These are phyloP conservation scores for Acacia acuminata DNA, from an alignment of 306 rosid species.

Conservation along the genomic window DNA sequence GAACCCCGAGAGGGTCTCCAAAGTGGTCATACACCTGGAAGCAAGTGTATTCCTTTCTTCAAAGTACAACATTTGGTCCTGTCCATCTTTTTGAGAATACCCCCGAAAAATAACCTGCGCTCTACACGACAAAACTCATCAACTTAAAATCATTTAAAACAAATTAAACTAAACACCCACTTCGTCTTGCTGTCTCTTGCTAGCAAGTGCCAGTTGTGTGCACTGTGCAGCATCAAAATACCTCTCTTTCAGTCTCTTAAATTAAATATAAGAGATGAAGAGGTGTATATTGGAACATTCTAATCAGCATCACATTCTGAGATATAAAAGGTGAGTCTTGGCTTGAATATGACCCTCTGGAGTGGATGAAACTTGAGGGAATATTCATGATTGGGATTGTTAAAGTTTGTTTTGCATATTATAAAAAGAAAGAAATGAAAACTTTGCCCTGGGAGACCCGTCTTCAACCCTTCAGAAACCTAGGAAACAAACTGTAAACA, in stretches of 20 bases:
- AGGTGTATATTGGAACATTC: background rate
- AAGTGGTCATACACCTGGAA: constrained; percentile 90
- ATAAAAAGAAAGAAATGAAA: no score
- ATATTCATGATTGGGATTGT: background rate
- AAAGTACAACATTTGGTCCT: constrained; percentile 49
- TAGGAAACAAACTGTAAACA: no score
- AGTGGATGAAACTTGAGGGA: background rate
- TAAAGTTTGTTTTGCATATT: background rate
- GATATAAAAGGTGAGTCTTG: background rate
- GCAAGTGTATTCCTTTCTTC: constrained; percentile 78
- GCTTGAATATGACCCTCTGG: background rate
- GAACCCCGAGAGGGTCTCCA: constrained; percentile 86
- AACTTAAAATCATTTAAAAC: no score
- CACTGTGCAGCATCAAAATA: background rate
- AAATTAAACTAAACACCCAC: no score
- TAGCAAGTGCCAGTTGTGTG: constrained; percentile 8
- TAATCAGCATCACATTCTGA: background rate
- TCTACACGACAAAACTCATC: no score
- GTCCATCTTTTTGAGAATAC: no score
- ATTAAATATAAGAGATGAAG: background rate
- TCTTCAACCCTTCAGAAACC: no score
- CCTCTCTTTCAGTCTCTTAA: constrained; percentile 2
- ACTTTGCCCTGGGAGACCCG: no score
- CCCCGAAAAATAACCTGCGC: no score
- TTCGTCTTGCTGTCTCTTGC: background rate